Percentiles rank a stretch among this genome's conserved stretches.
Conservation (phyloP, 2,329 filamentous ascomycete species). For the Aureobasidium sp. region DNA sequence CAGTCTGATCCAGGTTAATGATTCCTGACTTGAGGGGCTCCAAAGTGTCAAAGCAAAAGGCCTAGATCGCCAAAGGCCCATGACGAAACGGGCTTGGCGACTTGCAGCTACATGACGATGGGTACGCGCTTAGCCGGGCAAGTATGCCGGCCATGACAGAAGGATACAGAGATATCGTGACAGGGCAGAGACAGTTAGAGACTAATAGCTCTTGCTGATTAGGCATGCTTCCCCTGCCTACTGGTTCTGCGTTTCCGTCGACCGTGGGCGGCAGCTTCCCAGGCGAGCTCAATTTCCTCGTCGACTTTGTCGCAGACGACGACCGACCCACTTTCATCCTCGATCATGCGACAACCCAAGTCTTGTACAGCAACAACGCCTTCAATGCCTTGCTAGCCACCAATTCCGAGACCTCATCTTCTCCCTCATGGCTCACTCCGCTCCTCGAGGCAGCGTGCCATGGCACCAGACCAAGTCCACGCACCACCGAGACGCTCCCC, state of each 20-base stretch:
- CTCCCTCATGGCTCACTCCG: not conserved
- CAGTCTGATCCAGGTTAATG: no score
- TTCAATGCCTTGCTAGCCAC: not conserved
- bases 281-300: not conserved
- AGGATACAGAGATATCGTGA: no score
- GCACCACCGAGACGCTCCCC: not conserved
- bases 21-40: no score
- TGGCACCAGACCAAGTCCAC: not conserved
- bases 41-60: no score
- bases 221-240: not conserved
- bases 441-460: not conserved
- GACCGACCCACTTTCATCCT: not conserved
- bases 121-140: no score
- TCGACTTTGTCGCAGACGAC: slow-evolving; percentile 5
- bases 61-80: no score
- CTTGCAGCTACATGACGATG: no score
- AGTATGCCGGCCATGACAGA: no score
- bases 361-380: not conserved
- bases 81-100: no score
- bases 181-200: no score
- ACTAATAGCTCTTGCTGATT: no score
- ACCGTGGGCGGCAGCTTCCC: not conserved
- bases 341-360: not conserved
- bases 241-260: not conserved
- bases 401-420: not conserved